phyloP scores from a whole-genome alignment of 352 stramenopile genomes.

The Phytophthora hybrid region DNA sequence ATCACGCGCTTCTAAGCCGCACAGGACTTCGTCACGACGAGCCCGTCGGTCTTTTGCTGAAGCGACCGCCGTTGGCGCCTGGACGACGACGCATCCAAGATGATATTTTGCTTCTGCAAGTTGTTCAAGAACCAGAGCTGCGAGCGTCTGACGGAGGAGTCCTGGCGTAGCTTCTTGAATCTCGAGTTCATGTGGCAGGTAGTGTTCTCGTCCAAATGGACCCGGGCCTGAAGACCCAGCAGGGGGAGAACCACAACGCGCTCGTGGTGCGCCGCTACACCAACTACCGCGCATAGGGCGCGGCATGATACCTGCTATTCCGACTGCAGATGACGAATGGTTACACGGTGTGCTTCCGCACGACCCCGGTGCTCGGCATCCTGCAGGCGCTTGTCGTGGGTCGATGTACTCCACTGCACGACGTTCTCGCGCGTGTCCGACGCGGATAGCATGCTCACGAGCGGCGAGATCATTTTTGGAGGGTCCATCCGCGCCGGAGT shows the following conservation, averaged over 20 bases:
- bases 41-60: slow-evolving; percentile 37
- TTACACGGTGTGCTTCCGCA: slow-evolving; percentile 50
- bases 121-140: slow-evolving; percentile 41
- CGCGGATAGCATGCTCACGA: not conserved
- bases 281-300: slow-evolving; percentile 55
- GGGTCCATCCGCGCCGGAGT: slow-evolving; percentile 59
- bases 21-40: slow-evolving; percentile 57
- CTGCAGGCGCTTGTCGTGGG: slow-evolving; percentile 41
- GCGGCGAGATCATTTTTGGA: slow-evolving; percentile 57
- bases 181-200: slow-evolving; percentile 51
- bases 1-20: slow-evolving; percentile 59
- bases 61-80: slow-evolving; percentile 55
- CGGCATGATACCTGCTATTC: slow-evolving; percentile 74
- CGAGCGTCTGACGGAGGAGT: slow-evolving; percentile 52
- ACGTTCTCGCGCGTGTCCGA: too few species aligned
- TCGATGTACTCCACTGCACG: too few species aligned
- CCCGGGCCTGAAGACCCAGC: slow-evolving; percentile 55
- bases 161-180: slow-evolving; percentile 49
- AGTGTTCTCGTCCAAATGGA: slow-evolving; percentile 60
- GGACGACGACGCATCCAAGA: slow-evolving; percentile 50
- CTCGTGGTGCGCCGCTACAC: slow-evolving; percentile 67
- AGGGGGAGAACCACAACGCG: slow-evolving; percentile 60
- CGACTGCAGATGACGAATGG: slow-evolving; percentile 55
- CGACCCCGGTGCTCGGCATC: slow-evolving; percentile 60
- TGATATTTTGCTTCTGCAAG: slow-evolving; percentile 78